Evolutionary conservation across 768 basidiomycete species (phyloP).

Genomic region (Russula ochroleuca): DNA sequence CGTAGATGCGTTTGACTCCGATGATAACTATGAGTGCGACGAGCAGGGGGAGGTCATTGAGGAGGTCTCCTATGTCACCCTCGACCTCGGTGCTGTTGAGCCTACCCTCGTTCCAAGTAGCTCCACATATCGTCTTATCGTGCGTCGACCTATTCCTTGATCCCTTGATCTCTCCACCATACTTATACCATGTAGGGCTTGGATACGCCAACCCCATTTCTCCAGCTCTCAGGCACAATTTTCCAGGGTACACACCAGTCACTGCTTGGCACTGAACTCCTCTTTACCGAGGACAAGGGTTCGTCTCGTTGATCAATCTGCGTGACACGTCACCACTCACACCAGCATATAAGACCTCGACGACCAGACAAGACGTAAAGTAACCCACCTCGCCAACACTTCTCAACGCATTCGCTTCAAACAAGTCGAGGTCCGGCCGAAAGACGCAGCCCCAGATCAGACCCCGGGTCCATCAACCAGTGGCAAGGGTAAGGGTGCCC

Average conservation of each 20-base stretch:
- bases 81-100: conserved; percentile 68
- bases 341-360: conserved; percentile 37
- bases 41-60: conserved; percentile 39
- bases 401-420: conserved; percentile 69
- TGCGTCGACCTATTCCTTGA: conserved; percentile 37
- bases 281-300: conserved; percentile 72
- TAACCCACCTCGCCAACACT: conserved; percentile 56
- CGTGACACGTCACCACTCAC: neutral
- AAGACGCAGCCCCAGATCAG: conserved; percentile 25
- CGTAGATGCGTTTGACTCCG: conserved; percentile 62
- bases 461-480: neutral
- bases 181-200: conserved; percentile 45
- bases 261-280: conserved; percentile 69
- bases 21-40: conserved; percentile 59
- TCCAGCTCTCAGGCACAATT: conserved; percentile 73
- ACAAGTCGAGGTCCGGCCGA: conserved; percentile 57
- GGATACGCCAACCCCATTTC: conserved; percentile 70
- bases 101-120: conserved; percentile 72
- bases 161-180: neutral
- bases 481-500: conserved; percentile 10
- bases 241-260: conserved; percentile 65
- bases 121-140: conserved; percentile 67
- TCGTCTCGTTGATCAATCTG: conserved; percentile 1
- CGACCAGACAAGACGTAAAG: conserved; percentile 47
- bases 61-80: conserved; percentile 61